These are phyloP conservation scores for Fusarium guadeloupense DNA, from an alignment of 2,329 filamentous ascomycete species.

Conservation along the genomic window DNA sequence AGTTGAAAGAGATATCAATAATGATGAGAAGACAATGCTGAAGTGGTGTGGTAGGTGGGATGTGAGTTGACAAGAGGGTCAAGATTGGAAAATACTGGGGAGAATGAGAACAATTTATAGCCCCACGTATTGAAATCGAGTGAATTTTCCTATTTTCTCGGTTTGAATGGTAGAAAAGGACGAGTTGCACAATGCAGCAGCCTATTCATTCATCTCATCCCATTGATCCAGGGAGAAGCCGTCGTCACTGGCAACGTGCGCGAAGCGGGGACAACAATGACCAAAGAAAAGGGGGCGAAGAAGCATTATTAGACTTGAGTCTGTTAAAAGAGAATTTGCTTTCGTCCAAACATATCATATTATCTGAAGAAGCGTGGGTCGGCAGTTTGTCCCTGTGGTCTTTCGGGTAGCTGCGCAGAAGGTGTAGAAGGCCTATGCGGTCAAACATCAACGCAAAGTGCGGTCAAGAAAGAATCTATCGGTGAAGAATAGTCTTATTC, in stretches of 20 bases:
- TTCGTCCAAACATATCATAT: slow-evolving; percentile 1
- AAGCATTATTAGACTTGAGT: not conserved
- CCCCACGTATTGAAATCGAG: not conserved
- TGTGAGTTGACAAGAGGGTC: slow-evolving; percentile 14
- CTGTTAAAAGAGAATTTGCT: slow-evolving; percentile 1
- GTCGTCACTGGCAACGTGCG: slow-evolving; percentile 9
- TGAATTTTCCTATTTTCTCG: slow-evolving; percentile 15
- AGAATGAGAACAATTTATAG: slow-evolving; percentile 23
- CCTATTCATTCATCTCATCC: slow-evolving; percentile 16
- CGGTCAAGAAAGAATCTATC: slow-evolving; percentile 8
- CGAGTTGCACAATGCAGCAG: slow-evolving; percentile 13
- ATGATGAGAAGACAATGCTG: not conserved
- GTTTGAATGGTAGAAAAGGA: slow-evolving; percentile 2
- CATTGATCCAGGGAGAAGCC: slow-evolving; percentile 11
- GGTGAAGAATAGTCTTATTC: not conserved
- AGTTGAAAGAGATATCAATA: not conserved
- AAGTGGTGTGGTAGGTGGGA: not conserved
- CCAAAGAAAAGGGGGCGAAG: not conserved
- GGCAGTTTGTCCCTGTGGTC: slow-evolving; percentile 13
- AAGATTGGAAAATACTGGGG: slow-evolving; percentile 9
- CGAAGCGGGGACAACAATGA: slow-evolving; percentile 4
- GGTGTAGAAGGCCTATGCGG: not conserved
- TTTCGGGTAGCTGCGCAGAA: slow-evolving; percentile 27
- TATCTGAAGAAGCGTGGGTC: not conserved
- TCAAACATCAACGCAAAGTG: not conserved